A percentile compares a stretch with the other conserved stretches of the same genome.
phyloP scores from a whole-genome alignment of 148 eudicot genomes.

The Diospyros lotus region DNA sequence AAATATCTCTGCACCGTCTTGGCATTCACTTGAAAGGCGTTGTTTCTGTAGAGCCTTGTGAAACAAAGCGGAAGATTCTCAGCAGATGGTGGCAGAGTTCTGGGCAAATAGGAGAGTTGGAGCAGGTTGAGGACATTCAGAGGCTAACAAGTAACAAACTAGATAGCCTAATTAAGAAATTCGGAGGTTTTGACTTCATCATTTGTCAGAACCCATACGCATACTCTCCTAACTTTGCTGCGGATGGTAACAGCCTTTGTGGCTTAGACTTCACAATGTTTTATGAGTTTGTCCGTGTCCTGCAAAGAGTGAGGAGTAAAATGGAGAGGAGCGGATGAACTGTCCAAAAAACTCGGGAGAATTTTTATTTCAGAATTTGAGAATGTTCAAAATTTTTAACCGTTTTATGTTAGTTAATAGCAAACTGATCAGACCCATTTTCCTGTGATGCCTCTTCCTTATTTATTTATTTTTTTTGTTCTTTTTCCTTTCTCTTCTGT shows the following conservation, averaged over 20 bases:
- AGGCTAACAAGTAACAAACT: slow-evolving; percentile 56
- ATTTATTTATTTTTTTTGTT: no score
- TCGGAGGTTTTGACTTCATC: slow-evolving; percentile 70
- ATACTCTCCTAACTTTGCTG: slow-evolving; percentile 29
- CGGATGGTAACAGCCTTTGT: slow-evolving; percentile 24
- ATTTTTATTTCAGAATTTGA: not conserved
- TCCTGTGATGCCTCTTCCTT: no score
- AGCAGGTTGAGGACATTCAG: slow-evolving; percentile 66
- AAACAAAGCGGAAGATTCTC: slow-evolving; percentile 50
- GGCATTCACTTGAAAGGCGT: slow-evolving; percentile 69
- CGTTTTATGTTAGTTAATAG: no score
- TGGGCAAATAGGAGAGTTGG: slow-evolving; percentile 70
- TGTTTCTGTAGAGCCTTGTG: slow-evolving; percentile 77
- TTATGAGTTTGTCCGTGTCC: slow-evolving; percentile 76
- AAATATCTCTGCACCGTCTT: slow-evolving; percentile 69
- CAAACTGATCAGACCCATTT: not conserved
- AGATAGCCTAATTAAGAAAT: slow-evolving; percentile 43
- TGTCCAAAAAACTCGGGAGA: not conserved
- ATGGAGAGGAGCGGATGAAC: slow-evolving; percentile 29
- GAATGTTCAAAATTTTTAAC: no score
- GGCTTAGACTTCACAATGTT: slow-evolving; percentile 64
- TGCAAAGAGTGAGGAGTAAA: slow-evolving; percentile 62
- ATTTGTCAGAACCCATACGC: slow-evolving; percentile 69
- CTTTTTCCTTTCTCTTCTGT: no score
- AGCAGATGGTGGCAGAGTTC: slow-evolving; percentile 75